Base-by-base conservation (phyloP, 768 basidiomycete genomes). In the Psilocybe azurescens region DNA sequence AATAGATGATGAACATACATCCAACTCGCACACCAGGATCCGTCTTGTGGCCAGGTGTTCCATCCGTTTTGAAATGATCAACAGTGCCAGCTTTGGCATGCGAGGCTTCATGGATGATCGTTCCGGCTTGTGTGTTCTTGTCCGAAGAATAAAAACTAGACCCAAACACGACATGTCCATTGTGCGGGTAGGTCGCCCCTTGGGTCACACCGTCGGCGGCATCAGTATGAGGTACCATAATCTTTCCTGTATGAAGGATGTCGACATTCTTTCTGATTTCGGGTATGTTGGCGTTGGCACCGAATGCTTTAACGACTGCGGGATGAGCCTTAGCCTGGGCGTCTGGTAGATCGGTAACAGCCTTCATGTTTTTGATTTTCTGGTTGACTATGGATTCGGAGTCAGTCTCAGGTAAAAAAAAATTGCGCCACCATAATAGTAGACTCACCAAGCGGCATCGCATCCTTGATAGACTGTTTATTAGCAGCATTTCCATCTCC, bases 51-150 rank as follows among this genome's bases (percentile, higher is more conserved):
- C 56, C 39, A 20, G 60, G 60, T 11, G 49, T 61, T 11, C 60
- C 60, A 32, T 56, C 30, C n/a, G n/a, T 13, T 11, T 61, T 38
- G 38, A 61, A 61, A n/a, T 56, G 50, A n/a, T 61, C 60, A 16
- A 56, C 55, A 13, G 60, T 30, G 4, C 50, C 50, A 13, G 33
- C 36, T 0, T 56, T 14, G 10, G 60, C 60, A 24, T 61, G 60
- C 28, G 54, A n/a, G 7, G 60, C 55, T 44, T 61, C 60, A 29
- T 61, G 60, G 41, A 61, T 61, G 16, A 61, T 48, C 11, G 60
- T 61, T 13, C 60, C 60, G 5, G 60, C 60, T 38, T 48, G 33
- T 20, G 24, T n/a, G 33, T 58, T 51, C 10, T 46, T 52, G 11
- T 29, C 48, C 28, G 30, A 48, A n/a, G 28, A n/a, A 44, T 52